A percentile compares a stretch with the other conserved stretches of the same genome.
These are phyloP conservation scores for Podospora tetraspora DNA, from an alignment of 495 filamentous ascomycete genomes.

Conservation along the genomic window DNA sequence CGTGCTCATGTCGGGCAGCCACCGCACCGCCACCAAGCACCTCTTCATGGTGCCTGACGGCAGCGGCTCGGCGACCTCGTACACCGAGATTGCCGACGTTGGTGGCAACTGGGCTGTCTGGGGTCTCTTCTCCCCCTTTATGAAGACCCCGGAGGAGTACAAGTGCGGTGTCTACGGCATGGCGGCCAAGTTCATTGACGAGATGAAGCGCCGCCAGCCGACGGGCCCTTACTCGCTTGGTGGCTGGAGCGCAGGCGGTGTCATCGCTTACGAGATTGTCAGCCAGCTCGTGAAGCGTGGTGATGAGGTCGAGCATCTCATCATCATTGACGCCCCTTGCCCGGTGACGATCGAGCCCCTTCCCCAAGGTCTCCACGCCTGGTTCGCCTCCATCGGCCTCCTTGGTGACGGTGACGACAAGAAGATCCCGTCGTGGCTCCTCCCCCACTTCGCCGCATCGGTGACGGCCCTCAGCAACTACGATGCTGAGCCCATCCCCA, in stretches of 20 bases:
- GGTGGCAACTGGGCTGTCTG: slow-evolving; percentile 49
- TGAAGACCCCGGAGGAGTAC: slow-evolving; percentile 53
- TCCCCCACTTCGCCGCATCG: slow-evolving; percentile 76
- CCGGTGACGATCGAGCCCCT: slow-evolving; percentile 72
- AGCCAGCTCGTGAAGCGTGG: slow-evolving; percentile 62
- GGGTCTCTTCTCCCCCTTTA: slow-evolving; percentile 64
- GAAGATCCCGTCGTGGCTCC: slow-evolving; percentile 69
- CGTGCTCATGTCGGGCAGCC: slow-evolving; percentile 59
- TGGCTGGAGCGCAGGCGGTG: slow-evolving; percentile 85
- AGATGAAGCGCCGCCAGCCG: slow-evolving; percentile 59
- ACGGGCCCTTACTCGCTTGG: slow-evolving; percentile 62
- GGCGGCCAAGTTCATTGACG: slow-evolving; percentile 50
- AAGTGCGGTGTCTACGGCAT: slow-evolving; percentile 52
- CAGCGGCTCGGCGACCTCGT: slow-evolving; percentile 62
- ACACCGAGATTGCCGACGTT: slow-evolving; percentile 49
- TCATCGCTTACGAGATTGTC: slow-evolving; percentile 79
- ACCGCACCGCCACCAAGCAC: slow-evolving; percentile 53
- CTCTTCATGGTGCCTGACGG: slow-evolving; percentile 76
- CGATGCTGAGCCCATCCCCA: slow-evolving; percentile 50
- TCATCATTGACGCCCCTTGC: slow-evolving; percentile 81
- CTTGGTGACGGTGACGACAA: slow-evolving; percentile 59
- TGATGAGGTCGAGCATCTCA: slow-evolving; percentile 65
- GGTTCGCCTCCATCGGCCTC: slow-evolving; percentile 74
- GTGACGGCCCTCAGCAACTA: slow-evolving; percentile 72
- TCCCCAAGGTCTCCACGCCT: slow-evolving; percentile 67